These are phyloP conservation scores for Dendrothele bispora DNA, from an alignment of 768 basidiomycete species.

Conservation along the genomic window DNA sequence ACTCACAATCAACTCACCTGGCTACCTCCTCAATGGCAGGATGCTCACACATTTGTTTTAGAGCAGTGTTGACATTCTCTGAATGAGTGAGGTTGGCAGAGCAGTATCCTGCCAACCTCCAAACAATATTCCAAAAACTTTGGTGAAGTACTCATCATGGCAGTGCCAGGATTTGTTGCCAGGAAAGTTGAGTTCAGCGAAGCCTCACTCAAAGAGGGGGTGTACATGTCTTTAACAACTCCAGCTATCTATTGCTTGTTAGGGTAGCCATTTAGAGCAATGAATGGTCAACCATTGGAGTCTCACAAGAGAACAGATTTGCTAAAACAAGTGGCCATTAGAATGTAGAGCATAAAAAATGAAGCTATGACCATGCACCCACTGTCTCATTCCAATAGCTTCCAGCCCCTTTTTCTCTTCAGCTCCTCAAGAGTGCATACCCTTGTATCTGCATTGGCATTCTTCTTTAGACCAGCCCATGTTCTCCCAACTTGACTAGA, in stretches of 20 bases:
- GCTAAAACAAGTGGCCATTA: not conserved
- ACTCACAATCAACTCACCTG: not conserved
- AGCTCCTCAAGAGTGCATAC: too few relatives aligned
- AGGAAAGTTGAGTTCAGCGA: not conserved
- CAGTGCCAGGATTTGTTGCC: not conserved
- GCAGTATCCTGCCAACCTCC: not conserved
- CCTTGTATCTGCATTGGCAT: too few relatives aligned
- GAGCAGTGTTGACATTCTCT: not conserved
- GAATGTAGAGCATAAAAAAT: not conserved
- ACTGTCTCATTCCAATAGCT: not conserved
- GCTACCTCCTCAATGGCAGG: not conserved
- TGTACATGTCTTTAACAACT: not conserved
- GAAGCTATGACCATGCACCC: not conserved
- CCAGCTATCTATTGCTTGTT: not conserved
- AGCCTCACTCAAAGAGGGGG: not conserved
- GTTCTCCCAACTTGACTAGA: too few relatives aligned
- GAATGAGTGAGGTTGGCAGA: not conserved
- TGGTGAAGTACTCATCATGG: not conserved
- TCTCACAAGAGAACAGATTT: not conserved
- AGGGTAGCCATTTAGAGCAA: not conserved
- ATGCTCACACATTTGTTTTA: not conserved
- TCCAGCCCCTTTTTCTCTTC: too few relatives aligned
- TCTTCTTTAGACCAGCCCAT: too few relatives aligned
- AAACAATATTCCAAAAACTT: not conserved
- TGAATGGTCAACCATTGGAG: not conserved